Percentiles rank a stretch among this genome's conserved stretches.
phyloP scores from a whole-genome alignment of 208 protist species.

The Acanthamoeba healyi region DNA sequence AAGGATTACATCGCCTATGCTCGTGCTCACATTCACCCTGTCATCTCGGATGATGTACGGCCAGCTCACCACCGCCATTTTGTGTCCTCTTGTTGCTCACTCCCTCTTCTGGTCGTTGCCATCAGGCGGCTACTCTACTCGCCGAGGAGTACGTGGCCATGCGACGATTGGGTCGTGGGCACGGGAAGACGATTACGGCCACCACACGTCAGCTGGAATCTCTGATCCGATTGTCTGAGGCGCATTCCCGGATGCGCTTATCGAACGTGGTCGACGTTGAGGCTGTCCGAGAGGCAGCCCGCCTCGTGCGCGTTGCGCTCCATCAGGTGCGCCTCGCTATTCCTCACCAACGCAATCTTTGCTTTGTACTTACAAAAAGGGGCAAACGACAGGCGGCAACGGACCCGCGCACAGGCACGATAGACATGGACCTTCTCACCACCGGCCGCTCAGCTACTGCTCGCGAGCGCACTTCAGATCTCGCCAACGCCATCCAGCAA shows the following conservation, averaged over 20 bases:
- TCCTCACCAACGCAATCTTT: neutral
- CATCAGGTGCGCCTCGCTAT: slow-evolving; percentile 47
- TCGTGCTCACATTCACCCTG: slow-evolving; percentile 91
- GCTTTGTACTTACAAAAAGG: no score
- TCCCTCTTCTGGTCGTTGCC: neutral
- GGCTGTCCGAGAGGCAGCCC: slow-evolving; percentile 86
- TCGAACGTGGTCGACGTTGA: slow-evolving; percentile 75
- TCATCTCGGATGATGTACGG: slow-evolving; percentile 94
- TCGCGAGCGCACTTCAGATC: neutral
- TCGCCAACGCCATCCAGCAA: slow-evolving; percentile 44
- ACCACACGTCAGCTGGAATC: slow-evolving; percentile 99
- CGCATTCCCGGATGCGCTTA: slow-evolving; percentile 84
- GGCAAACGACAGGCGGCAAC: slow-evolving; percentile 85
- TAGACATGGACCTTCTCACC: slow-evolving; percentile 88
- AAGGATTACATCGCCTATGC: slow-evolving; percentile 96
- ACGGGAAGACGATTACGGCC: slow-evolving; percentile 96
- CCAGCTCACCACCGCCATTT: slow-evolving; percentile 33
- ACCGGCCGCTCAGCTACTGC: slow-evolving; percentile 27
- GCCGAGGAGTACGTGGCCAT: slow-evolving; percentile 89
- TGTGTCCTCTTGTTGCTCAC: neutral
- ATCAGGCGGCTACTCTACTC: neutral
- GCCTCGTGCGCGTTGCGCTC: slow-evolving; percentile 83
- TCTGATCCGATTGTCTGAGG: slow-evolving; percentile 97
- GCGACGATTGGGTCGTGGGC: slow-evolving; percentile 91
- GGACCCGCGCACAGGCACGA: slow-evolving; percentile 87